Conservation (phyloP, 2,329 filamentous ascomycete genomes). For the Huntiella savannae region DNA sequence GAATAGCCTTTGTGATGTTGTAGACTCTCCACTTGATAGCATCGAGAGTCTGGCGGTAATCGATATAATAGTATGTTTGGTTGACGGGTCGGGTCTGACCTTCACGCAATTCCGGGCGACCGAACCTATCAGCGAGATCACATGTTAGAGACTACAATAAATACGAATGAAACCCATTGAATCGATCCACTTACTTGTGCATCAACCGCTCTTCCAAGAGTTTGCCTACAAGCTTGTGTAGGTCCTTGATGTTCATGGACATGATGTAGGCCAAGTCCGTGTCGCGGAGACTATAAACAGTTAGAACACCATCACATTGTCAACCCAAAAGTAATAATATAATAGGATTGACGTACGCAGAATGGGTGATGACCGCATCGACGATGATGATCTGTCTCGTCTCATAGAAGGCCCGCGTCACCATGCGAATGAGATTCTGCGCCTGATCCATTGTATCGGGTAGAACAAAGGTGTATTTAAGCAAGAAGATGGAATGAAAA, state of each 20-base stretch:
- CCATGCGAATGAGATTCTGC: constrained; percentile 69
- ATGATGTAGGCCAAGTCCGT: constrained; percentile 76
- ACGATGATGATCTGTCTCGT: constrained; percentile 69
- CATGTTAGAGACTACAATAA: neutral
- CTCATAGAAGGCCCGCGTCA: constrained; percentile 70
- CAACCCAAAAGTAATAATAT: constrained; percentile 15
- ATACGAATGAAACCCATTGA: neutral
- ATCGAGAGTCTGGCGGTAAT: constrained; percentile 85
- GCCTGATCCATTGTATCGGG: constrained; percentile 29
- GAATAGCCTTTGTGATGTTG: constrained; percentile 71
- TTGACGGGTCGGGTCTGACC: constrained; percentile 66
- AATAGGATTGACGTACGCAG: constrained; percentile 34
- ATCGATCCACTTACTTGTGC: constrained; percentile 10
- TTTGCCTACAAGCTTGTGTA: constrained; percentile 74
- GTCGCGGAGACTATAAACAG: constrained; percentile 49
- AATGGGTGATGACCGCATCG: constrained; percentile 73
- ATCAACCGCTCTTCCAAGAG: constrained; percentile 66
- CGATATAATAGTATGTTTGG: constrained; percentile 92
- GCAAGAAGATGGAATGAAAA: too few species aligned
- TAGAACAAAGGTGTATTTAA: too few species aligned
- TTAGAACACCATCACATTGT: neutral
- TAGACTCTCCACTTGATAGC: constrained; percentile 91
- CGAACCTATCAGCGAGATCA: constrained; percentile 3
- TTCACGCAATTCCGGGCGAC: constrained; percentile 53
- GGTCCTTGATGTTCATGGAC: constrained; percentile 75